phyloP scores from a whole-genome alignment of 1,139 yeast genomes.

The Saccharomyces hybrid region DNA sequence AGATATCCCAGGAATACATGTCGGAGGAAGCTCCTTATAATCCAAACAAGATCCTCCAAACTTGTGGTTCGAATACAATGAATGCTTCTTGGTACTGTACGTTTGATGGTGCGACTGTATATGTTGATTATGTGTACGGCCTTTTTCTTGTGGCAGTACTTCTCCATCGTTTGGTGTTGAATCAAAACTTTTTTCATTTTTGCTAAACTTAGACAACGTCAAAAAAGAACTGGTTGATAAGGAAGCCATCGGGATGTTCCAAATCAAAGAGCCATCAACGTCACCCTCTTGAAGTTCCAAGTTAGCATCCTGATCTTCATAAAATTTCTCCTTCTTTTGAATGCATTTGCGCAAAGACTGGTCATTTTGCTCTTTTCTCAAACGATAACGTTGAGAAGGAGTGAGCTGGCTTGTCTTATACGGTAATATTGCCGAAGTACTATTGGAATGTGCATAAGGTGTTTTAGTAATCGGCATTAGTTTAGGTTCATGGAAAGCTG shows the following conservation, averaged over 20 bases:
- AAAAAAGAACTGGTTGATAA: conserved; percentile 32
- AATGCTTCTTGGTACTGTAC: neutral
- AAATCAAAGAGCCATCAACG: conserved; percentile 33
- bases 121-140: conserved; percentile 9
- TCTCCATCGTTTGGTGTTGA: neutral
- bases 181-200: conserved; percentile 5
- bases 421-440: conserved; percentile 20
- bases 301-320: conserved; percentile 32
- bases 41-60: conserved; percentile 12
- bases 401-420: conserved; percentile 22
- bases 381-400: conserved; percentile 34
- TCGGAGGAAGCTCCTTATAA: conserved; percentile 28
- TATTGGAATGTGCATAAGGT: conserved; percentile 13
- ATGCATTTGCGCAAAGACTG: conserved; percentile 26
- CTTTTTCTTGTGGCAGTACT: conserved; percentile 2
- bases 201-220: conserved; percentile 10
- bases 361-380: conserved; percentile 32
- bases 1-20: conserved; percentile 33
- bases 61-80: neutral
- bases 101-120: neutral
- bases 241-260: conserved; percentile 42
- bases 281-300: conserved; percentile 16
- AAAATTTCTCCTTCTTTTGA: conserved; percentile 34
- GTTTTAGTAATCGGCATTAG: neutral
- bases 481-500: neutral